Conservation (phyloP, 257 asterid genomes). For the Salvia hispanica region DNA sequence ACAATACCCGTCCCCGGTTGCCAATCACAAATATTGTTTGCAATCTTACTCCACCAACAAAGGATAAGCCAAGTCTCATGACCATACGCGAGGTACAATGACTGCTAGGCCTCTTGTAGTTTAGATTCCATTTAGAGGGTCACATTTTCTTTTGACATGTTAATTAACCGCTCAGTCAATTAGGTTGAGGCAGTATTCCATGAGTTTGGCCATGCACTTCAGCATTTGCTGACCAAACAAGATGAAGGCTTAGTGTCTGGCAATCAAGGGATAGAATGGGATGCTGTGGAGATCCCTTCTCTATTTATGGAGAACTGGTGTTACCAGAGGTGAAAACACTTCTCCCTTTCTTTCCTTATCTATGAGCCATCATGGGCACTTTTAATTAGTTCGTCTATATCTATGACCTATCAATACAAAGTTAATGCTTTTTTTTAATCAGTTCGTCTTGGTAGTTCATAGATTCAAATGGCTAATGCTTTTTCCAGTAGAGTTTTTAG, state of each 20-base stretch:
- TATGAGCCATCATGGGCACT: too few relatives aligned
- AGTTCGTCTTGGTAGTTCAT: too few relatives aligned
- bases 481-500: not conserved
- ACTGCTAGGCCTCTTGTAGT: not conserved
- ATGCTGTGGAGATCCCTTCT: slow-evolving; percentile 83
- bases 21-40: slow-evolving; percentile 80
- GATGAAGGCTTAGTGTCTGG: slow-evolving; percentile 87
- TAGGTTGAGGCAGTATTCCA: slow-evolving; percentile 85
- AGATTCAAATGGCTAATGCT: not conserved
- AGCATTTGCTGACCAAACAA: slow-evolving; percentile 82
- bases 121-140: not conserved
- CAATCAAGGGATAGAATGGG: slow-evolving; percentile 75
- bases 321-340: slow-evolving; percentile 65
- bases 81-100: slow-evolving; percentile 71
- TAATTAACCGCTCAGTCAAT: slow-evolving; percentile 20
- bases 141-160: not conserved
- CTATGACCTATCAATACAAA: too few relatives aligned
- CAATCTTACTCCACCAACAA: slow-evolving; percentile 80
- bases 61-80: slow-evolving; percentile 82
- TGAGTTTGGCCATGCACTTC: slow-evolving; percentile 92
- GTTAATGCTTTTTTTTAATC: too few relatives aligned
- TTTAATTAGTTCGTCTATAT: too few relatives aligned
- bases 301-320: slow-evolving; percentile 94
- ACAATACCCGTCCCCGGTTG: slow-evolving; percentile 52
- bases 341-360: not conserved